Percentiles rank a stretch among this genome's conserved stretches.
Conservation (phyloP, 2,329 filamentous ascomycete genomes). For the Leptographium wingfieldii region DNA sequence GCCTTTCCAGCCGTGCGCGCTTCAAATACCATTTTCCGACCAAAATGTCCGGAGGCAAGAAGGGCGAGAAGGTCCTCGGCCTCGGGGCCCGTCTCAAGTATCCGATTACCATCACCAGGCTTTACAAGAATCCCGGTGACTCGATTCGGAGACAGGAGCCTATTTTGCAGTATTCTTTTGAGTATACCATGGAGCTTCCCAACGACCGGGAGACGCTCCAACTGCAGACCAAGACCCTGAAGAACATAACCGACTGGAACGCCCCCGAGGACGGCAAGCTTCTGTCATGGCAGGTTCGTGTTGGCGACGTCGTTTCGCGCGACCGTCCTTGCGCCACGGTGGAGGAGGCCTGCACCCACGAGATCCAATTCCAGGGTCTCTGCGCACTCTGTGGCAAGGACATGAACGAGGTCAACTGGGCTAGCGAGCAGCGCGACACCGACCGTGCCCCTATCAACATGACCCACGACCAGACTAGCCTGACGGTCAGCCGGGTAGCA, state of each 20-base stretch:
- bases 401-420: constrained; percentile 85
- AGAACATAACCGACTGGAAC: constrained; percentile 64
- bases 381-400: constrained; percentile 91
- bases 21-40: constrained; percentile 7
- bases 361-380: constrained; percentile 79
- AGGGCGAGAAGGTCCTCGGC: constrained; percentile 24
- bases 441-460: constrained; percentile 88
- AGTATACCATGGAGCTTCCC: constrained; percentile 63
- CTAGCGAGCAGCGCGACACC: constrained; percentile 64
- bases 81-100: constrained; percentile 63
- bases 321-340: constrained; percentile 57
- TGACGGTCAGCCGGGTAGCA: constrained; percentile 74
- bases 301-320: constrained; percentile 49
- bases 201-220: constrained; percentile 45
- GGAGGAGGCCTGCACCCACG: constrained; percentile 83
- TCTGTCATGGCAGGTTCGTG: constrained; percentile 60
- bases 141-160: constrained; percentile 61
- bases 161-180: constrained; percentile 79
- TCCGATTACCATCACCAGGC: constrained; percentile 80
- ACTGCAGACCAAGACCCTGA: constrained; percentile 53
- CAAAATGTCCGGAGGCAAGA: constrained; percentile 10
- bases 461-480: constrained; percentile 77
- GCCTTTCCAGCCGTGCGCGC: constrained; percentile 8
- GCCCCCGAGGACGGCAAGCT: constrained; percentile 73
- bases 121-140: constrained; percentile 67